Evolutionary conservation across 2,329 filamentous ascomycete genomes (phyloP).

Genomic region (Cytospora chrysosperma): DNA sequence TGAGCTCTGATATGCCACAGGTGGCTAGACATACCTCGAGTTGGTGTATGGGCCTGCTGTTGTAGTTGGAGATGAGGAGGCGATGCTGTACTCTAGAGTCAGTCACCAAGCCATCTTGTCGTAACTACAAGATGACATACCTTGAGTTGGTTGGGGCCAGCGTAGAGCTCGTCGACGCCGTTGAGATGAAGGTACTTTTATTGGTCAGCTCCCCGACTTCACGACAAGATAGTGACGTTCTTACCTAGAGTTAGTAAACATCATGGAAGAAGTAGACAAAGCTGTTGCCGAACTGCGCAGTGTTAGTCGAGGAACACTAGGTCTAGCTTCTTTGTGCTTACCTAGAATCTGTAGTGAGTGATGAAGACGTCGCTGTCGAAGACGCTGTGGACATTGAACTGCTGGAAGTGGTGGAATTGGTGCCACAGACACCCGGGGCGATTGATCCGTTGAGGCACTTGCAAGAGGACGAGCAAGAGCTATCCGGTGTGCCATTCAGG

Average conservation of each 20-base stretch:
- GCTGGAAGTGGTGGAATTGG: constrained; percentile 21
- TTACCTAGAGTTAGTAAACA: constrained; percentile 16
- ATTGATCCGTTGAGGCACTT: constrained; percentile 36
- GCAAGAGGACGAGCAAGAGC: constrained; percentile 40
- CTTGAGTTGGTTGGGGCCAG: background rate
- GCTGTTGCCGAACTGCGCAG: constrained; percentile 5
- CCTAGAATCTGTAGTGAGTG: constrained; percentile 14
- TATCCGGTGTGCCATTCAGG: constrained; percentile 34
- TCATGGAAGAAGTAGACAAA: background rate
- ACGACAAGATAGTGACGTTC: background rate
- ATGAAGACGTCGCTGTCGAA: background rate
- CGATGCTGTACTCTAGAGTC: background rate
- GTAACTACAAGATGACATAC: background rate
- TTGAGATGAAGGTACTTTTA: background rate
- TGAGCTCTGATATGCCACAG: too few relatives aligned
- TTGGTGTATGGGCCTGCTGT: background rate
- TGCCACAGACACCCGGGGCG: constrained; percentile 29
- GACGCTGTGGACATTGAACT: constrained; percentile 18
- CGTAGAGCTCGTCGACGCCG: background rate
- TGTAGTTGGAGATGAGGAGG: background rate
- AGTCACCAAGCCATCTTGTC: background rate
- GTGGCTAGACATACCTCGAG: constrained; percentile 9
- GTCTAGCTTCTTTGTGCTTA: background rate
- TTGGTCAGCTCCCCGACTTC: background rate
- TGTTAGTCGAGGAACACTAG: background rate